These are phyloP conservation scores for Lithospermum erythrorhizon DNA, from an alignment of 257 asterid species.

Conservation along the genomic window DNA sequence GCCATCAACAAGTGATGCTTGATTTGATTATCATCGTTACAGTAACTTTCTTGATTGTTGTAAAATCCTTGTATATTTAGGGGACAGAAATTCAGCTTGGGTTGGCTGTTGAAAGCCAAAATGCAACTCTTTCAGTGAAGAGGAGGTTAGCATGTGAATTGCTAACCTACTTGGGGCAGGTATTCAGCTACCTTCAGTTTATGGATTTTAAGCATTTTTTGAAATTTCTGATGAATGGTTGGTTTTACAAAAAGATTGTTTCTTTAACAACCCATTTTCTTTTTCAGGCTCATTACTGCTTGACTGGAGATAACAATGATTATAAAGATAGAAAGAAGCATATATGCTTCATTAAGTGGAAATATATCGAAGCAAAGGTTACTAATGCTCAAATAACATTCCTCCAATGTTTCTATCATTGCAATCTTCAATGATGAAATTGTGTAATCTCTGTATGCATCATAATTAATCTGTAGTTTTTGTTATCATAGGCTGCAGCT, in stretches of 20 bases:
- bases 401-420: neutral
- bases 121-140: slow-evolving; percentile 76
- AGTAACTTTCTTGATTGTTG: neutral
- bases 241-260: neutral
- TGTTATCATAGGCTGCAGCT: slow-evolving; percentile 51
- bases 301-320: slow-evolving; percentile 23
- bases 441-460: neutral
- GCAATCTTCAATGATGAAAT: neutral
- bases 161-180: slow-evolving; percentile 54
- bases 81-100: slow-evolving; percentile 85
- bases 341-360: slow-evolving; percentile 64
- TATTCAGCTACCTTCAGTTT: slow-evolving; percentile 9
- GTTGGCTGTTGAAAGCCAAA: slow-evolving; percentile 60
- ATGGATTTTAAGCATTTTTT: neutral
- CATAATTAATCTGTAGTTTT: slow-evolving; percentile 4
- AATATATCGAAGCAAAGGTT: slow-evolving; percentile 79
- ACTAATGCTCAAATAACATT: neutral
- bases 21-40: neutral
- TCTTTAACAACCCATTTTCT: neutral
- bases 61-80: slow-evolving; percentile 22
- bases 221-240: neutral
- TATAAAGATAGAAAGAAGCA: slow-evolving; percentile 41
- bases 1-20: neutral
- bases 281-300: slow-evolving; percentile 51
- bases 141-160: slow-evolving; percentile 86